Percentiles rank a stretch among this genome's conserved stretches.
Conservation (phyloP, 768 basidiomycete species). For the Hirschioporus abietinus region DNA sequence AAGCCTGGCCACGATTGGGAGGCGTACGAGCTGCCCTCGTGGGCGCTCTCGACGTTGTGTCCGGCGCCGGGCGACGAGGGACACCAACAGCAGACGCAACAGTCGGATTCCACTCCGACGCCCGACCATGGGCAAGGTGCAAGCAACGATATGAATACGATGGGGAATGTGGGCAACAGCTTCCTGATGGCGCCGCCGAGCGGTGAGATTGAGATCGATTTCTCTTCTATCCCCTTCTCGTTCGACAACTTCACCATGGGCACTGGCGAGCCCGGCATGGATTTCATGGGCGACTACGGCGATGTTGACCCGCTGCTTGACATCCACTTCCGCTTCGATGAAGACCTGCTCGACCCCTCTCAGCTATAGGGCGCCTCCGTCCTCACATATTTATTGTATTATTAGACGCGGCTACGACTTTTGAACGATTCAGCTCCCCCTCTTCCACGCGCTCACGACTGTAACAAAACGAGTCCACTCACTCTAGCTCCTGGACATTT, state of each 20-base stretch:
- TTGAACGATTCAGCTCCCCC: background rate
- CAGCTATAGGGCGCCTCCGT: background rate
- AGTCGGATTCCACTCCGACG: background rate
- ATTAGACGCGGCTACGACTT: background rate
- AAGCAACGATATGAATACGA: background rate
- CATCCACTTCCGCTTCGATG: conserved; percentile 1
- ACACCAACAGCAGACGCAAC: background rate
- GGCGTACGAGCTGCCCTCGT: background rate
- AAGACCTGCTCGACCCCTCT: conserved; percentile 4
- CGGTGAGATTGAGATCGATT: background rate
- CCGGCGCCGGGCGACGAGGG: background rate
- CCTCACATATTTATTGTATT: background rate
- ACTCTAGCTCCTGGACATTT: background rate
- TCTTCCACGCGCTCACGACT: background rate
- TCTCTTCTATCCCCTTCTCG: background rate
- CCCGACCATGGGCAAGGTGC: background rate
- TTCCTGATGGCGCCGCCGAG: background rate
- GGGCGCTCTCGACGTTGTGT: background rate
- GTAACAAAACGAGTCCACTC: background rate
- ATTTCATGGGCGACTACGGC: background rate
- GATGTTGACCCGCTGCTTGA: background rate
- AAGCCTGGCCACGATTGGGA: conserved; percentile 1
- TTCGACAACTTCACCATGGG: background rate
- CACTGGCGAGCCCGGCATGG: background rate
- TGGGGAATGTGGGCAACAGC: background rate